A percentile compares a stretch with the other conserved stretches of the same genome.
These are phyloP conservation scores for Durio zibethinus DNA, from an alignment of 345 rosid species.

Conservation along the genomic window DNA sequence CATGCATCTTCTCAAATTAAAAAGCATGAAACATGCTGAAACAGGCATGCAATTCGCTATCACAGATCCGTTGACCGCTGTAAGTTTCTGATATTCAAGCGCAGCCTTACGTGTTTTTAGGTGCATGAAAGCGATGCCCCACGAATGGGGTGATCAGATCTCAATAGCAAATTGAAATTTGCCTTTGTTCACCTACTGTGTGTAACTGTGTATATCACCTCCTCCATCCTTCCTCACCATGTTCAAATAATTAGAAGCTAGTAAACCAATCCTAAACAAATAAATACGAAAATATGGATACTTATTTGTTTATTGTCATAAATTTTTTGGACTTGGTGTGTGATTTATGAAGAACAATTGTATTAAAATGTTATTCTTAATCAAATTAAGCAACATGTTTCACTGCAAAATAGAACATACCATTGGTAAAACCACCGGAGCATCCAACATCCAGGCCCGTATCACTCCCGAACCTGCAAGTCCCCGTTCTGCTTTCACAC, in stretches of 20 bases:
- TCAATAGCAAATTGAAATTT: background rate
- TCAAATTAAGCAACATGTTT: background rate
- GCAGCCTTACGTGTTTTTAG: background rate
- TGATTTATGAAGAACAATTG: too few relatives aligned
- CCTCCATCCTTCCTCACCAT: background rate
- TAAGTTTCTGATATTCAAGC: background rate
- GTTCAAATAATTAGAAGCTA: background rate
- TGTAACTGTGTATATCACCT: background rate
- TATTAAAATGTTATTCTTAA: background rate
- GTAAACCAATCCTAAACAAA: too few relatives aligned
- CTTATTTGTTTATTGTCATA: too few relatives aligned
- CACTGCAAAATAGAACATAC: background rate
- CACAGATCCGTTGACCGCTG: background rate
- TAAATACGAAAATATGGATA: too few relatives aligned
- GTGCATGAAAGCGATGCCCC: background rate
- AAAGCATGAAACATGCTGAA: too few relatives aligned
- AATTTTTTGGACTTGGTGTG: too few relatives aligned
- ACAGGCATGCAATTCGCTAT: background rate
- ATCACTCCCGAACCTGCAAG: constrained; percentile 19
- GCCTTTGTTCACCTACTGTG: background rate
- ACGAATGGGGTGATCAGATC: background rate
- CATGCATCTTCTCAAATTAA: background rate
- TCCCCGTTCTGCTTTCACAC: constrained; percentile 15
- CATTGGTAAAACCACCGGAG: background rate
- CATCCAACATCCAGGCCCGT: constrained; percentile 10